Percentiles rank a stretch among this genome's conserved stretches.
Conservation (phyloP, 768 basidiomycete species). For the Boletus tylopilopsis region DNA sequence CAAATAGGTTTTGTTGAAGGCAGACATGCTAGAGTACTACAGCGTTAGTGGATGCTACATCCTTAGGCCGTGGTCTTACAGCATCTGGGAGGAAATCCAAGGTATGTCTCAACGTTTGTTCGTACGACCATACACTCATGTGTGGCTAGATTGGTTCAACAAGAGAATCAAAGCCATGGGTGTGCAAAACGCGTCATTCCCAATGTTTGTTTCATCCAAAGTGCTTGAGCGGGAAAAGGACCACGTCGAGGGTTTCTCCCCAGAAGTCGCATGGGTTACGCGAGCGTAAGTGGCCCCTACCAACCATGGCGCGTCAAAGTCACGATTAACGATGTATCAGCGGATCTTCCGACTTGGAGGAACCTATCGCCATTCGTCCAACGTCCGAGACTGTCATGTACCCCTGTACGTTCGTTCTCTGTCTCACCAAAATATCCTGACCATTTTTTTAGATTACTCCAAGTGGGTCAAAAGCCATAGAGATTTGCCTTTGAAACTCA, state of each 20-base stretch:
- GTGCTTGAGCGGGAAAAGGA: constrained; percentile 96
- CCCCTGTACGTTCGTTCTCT: constrained; percentile 63
- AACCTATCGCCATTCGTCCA: constrained; percentile 96
- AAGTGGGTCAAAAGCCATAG: constrained; percentile 99
- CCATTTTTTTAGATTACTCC: constrained; percentile 85
- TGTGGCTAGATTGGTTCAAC: constrained; percentile 84
- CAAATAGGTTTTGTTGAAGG: constrained; percentile 89
- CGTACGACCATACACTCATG: neutral
- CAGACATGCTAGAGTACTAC: constrained; percentile 99
- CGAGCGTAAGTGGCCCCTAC: constrained; percentile 63
- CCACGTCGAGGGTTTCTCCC: constrained; percentile 98
- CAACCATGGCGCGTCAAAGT: neutral
- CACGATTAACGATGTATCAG: constrained; percentile 35
- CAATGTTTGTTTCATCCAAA: constrained; percentile 93
- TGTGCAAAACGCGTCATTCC: constrained; percentile 98
- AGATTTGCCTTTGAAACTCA: constrained; percentile 94
- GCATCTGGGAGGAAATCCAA: constrained; percentile 96
- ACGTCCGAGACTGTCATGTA: constrained; percentile 99
- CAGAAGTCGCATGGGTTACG: constrained; percentile 99
- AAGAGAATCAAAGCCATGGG: constrained; percentile 87
- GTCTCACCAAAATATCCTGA: neutral
- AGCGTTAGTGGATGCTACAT: constrained; percentile 99
- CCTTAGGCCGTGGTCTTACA: constrained; percentile 95
- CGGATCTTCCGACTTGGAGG: constrained; percentile 90
- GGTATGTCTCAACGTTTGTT: constrained; percentile 39